phyloP scores from a whole-genome alignment of 192 early-diverging fungal genomes.

The Linnemannia exigua region DNA sequence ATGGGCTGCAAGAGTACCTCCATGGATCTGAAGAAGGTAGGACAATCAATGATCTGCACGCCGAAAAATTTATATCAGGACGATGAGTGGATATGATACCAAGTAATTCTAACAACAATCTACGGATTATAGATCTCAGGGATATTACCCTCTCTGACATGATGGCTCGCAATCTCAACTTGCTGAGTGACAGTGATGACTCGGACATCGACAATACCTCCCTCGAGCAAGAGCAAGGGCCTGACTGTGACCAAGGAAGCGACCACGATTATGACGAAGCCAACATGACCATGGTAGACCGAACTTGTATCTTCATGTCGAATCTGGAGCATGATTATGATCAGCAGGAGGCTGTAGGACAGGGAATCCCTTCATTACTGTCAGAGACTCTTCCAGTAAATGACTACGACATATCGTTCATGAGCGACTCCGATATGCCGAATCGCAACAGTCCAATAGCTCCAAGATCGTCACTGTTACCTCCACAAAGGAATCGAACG shows the following conservation, averaged over 20 bases:
- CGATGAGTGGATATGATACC: too few species aligned
- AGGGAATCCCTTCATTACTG: slow-evolving; percentile 15
- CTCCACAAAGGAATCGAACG: background rate
- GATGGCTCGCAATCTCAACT: slow-evolving; percentile 21
- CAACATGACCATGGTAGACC: slow-evolving; percentile 25
- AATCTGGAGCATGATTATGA: slow-evolving; percentile 29
- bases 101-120: too few species aligned
- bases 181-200: slow-evolving; percentile 36
- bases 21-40: slow-evolving; percentile 37
- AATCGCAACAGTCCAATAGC: background rate
- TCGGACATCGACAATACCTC: background rate
- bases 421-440: background rate
- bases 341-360: background rate
- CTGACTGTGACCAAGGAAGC: background rate
- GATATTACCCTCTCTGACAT: slow-evolving; percentile 48
- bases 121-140: slow-evolving; percentile 24
- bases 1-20: slow-evolving; percentile 10
- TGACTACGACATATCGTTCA: slow-evolving; percentile 27
- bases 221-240: background rate
- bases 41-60: background rate
- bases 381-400: slow-evolving; percentile 33
- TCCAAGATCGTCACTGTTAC: background rate
- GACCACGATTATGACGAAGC: background rate
- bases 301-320: slow-evolving; percentile 34
- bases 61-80: too few species aligned